These are phyloP conservation scores for Rhynchosporium secalis DNA, from an alignment of 2,329 filamentous ascomycete species.

Conservation along the genomic window DNA sequence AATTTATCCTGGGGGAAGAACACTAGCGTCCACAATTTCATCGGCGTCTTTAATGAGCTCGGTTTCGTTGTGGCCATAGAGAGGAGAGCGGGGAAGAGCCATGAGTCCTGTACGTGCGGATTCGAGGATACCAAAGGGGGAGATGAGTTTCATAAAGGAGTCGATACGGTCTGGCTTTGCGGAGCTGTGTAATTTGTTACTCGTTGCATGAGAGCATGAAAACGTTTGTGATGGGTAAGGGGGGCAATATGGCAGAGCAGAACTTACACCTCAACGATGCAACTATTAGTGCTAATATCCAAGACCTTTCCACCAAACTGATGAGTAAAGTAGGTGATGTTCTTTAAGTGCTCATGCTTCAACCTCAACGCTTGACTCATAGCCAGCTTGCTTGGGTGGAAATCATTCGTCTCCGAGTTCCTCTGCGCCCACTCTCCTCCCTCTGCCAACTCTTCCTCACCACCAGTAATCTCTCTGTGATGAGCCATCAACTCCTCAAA, in stretches of 20 bases:
- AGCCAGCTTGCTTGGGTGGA: slow-evolving; percentile 85
- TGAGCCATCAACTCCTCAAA: slow-evolving; percentile 96
- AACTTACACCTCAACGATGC: slow-evolving; percentile 93
- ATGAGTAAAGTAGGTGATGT: slow-evolving; percentile 93
- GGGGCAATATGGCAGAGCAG: neutral
- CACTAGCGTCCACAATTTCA: slow-evolving; percentile 91
- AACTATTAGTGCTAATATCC: slow-evolving; percentile 97
- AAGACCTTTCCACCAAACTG: slow-evolving; percentile 97
- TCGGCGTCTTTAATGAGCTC: slow-evolving; percentile 78
- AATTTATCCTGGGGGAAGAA: slow-evolving; percentile 81
- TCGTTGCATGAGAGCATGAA: neutral
- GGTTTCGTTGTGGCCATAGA: slow-evolving; percentile 73
- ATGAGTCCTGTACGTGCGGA: slow-evolving; percentile 94
- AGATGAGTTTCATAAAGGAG: slow-evolving; percentile 94
- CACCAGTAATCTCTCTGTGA: slow-evolving; percentile 81
- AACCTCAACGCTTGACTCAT: slow-evolving; percentile 87
- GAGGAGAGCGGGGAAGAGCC: slow-evolving; percentile 90
- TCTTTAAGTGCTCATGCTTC: slow-evolving; percentile 96
- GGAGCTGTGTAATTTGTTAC: slow-evolving; percentile 47
- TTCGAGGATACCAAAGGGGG: slow-evolving; percentile 93
- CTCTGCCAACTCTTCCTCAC: slow-evolving; percentile 38
- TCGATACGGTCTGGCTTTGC: slow-evolving; percentile 94
- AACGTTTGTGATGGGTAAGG: neutral
- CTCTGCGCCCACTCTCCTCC: slow-evolving; percentile 43
- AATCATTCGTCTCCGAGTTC: slow-evolving; percentile 54